These are phyloP conservation scores for Flaveria floridana DNA, from an alignment of 140 eudicot species.

Conservation along the genomic window DNA sequence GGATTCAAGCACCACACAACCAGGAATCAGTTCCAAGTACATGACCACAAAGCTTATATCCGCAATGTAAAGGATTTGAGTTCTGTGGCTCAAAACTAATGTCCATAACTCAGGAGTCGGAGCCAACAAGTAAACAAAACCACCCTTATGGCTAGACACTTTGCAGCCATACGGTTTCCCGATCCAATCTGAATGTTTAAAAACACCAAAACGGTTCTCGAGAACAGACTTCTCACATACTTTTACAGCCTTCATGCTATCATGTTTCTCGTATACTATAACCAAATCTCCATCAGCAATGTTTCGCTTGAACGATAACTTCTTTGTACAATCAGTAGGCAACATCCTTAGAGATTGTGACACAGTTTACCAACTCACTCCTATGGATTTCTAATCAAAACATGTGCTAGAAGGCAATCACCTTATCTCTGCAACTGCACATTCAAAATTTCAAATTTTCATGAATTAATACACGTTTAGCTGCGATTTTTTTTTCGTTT, in stretches of 20 bases:
- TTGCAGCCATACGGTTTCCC: slow-evolving; percentile 85
- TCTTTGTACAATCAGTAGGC: slow-evolving; percentile 47
- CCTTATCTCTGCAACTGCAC: not conserved
- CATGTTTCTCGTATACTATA: slow-evolving; percentile 79
- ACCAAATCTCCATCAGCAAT: slow-evolving; percentile 79
- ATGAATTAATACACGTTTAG: not conserved
- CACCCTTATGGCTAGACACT: slow-evolving; percentile 72
- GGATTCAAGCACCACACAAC: slow-evolving; percentile 84
- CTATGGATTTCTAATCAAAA: not conserved
- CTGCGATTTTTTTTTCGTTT: not conserved
- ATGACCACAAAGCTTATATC: slow-evolving; percentile 86
- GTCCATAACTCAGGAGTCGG: slow-evolving; percentile 98
- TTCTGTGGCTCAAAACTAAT: slow-evolving; percentile 83
- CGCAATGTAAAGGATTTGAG: slow-evolving; percentile 83
- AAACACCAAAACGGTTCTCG: slow-evolving; percentile 79
- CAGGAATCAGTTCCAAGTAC: slow-evolving; percentile 85
- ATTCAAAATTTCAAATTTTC: not conserved
- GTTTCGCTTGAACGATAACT: slow-evolving; percentile 48
- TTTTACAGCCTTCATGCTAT: slow-evolving; percentile 73
- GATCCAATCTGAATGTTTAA: slow-evolving; percentile 81
- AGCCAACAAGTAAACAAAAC: slow-evolving; percentile 78
- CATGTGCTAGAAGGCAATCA: too few relatives aligned
- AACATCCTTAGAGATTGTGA: slow-evolving; percentile 37
- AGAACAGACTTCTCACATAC: slow-evolving; percentile 58
- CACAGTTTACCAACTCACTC: not conserved